Conservation (phyloP, 352 stramenopile species). For the Thraustochytrium sp. region DNA sequence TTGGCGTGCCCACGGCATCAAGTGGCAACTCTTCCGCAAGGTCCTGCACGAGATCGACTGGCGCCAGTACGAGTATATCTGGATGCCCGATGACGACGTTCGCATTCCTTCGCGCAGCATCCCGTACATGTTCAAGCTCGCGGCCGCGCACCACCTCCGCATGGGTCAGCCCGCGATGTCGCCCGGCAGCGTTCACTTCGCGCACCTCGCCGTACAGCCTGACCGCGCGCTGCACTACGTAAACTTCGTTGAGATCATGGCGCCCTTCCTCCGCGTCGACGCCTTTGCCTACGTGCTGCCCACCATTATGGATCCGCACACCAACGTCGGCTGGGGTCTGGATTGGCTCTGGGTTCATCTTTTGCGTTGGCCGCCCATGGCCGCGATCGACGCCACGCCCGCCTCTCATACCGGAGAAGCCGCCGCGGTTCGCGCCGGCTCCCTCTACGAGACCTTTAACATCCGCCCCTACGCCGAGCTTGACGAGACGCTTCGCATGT, state of each 20-base stretch:
- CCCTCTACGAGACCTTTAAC: constrained; percentile 2
- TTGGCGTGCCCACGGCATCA: neutral
- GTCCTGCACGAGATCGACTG: neutral
- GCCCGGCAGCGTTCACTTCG: neutral
- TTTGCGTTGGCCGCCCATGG: neutral
- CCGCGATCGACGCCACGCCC: neutral
- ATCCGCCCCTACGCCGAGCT: neutral
- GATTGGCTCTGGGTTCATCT: constrained; percentile 19
- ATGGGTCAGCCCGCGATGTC: neutral
- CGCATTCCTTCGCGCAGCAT: neutral
- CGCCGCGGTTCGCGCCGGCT: neutral
- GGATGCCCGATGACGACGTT: constrained; percentile 34
- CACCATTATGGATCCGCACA: neutral
- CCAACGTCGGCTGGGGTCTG: neutral
- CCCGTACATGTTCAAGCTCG: neutral
- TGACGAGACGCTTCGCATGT: neutral
- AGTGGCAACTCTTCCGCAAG: constrained; percentile 6
- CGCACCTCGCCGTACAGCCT: neutral
- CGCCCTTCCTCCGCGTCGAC: constrained; percentile 23
- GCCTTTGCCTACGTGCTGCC: neutral
- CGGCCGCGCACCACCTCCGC: neutral
- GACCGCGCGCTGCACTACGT: neutral
- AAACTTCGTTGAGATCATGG: constrained; percentile 44
- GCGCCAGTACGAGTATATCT: constrained; percentile 29
- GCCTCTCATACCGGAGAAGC: neutral